These are phyloP conservation scores for Corymbia calophylla DNA, from an alignment of 441 rosid species.

Conservation along the genomic window DNA sequence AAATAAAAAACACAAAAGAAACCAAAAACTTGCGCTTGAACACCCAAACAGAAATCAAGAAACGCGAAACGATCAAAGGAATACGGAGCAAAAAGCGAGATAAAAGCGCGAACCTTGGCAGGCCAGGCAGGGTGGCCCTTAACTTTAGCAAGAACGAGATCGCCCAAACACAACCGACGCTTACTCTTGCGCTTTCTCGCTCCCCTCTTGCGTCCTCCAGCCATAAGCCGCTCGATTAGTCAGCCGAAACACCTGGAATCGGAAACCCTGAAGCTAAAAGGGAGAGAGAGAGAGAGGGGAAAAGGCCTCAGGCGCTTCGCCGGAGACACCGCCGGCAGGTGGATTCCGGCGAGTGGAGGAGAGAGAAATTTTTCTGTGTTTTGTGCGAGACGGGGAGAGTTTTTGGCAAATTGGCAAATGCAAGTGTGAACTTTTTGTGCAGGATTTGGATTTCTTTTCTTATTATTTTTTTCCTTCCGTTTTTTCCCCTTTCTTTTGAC, in stretches of 20 bases:
- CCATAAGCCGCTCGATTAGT: constrained; percentile 34
- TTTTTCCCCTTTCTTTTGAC: not conserved
- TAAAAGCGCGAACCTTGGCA: constrained; percentile 59
- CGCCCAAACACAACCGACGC: constrained; percentile 74
- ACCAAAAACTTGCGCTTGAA: not conserved
- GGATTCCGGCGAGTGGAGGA: constrained; percentile 22
- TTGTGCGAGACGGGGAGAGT: not conserved
- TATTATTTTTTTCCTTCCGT: too few relatives aligned
- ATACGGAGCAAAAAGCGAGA: not conserved
- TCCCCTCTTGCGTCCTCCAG: constrained; percentile 93
- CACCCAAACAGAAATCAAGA: not conserved
- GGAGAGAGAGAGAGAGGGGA: not conserved
- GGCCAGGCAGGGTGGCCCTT: constrained; percentile 99
- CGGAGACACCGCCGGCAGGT: constrained; percentile 20
- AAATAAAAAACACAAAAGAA: too few relatives aligned
- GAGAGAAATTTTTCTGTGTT: not conserved
- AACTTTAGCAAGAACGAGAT: constrained; percentile 98
- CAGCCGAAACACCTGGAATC: not conserved
- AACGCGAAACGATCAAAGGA: not conserved
- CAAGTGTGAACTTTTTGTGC: not conserved
- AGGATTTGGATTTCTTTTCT: not conserved
- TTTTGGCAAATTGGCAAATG: not conserved
- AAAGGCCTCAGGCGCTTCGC: constrained; percentile 1
- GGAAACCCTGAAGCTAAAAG: not conserved
- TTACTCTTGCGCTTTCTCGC: constrained; percentile 59